Base-by-base conservation (phyloP, 2,329 filamentous ascomycete genomes). In the Aspergillus floridensis region DNA sequence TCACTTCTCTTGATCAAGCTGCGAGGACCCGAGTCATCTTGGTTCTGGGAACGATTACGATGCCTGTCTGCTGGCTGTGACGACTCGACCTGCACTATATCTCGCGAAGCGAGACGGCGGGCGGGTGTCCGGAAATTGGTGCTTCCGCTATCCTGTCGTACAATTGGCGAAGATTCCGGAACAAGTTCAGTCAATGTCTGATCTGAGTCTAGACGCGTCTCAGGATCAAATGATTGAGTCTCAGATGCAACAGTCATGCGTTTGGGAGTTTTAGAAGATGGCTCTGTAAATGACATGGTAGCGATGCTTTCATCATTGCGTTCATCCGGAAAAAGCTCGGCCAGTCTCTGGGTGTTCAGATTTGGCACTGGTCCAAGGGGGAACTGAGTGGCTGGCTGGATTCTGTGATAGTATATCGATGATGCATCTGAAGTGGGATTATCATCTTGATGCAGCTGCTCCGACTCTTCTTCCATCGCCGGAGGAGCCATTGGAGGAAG, bases 81-180 rank as follows among this genome's bases (percentile, higher is more conserved):
- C 11, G 76, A 79, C 60, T 76, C 75, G 21, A 79, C 75, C 58
- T 77, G 71, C 4, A 78, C 68, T 26, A 76, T 65, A 3, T 71
- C 66, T 12, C 69, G 63, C 48, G 64, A 70, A 12, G 63, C 59
- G 51, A 47, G 65, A 24, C 66, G 63, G 38, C 63, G 65, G 24
- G 59, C 60, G 44, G 67, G 66, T 5, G 59, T 56, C 56, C 29
- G 48, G 1, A 65, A 52, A 19, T 54, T 60, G 14, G 54, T 31
- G 7, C 49, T 55, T 5, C 26, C 52, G 16, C 38, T 58, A 26
- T 64, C 65, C 48, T 59, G 61, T 46, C 63, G 65, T 26, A 63
- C 59, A 7, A 70, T 51, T 5, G 74, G 76, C n/a, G 75, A 78
- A 2, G 76, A 78, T 59, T 76, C 75, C 0, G 73, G 74, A n/a